These are phyloP conservation scores for Diospyros kaki DNA, from an alignment of 148 eudicot genomes.

Conservation along the genomic window DNA sequence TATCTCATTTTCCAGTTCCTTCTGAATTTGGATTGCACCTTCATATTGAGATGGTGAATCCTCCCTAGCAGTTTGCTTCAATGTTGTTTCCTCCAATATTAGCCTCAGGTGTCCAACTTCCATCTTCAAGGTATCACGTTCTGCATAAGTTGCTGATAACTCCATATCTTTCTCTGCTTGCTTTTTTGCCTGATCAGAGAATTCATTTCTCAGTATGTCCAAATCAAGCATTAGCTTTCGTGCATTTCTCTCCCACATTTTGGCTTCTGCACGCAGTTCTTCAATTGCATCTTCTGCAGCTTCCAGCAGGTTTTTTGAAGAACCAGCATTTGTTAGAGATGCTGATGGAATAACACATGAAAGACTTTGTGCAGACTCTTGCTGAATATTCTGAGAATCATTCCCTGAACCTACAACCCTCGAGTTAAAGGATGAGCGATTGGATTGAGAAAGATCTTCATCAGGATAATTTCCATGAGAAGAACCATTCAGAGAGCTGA, in stretches of 20 bases:
- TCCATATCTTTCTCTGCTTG: slow-evolving; percentile 55
- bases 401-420: slow-evolving; percentile 16
- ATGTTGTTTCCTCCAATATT: slow-evolving; percentile 35
- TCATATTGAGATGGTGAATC: slow-evolving; percentile 33
- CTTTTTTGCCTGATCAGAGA: slow-evolving; percentile 51
- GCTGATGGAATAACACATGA: slow-evolving; percentile 29
- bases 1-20: slow-evolving; percentile 70
- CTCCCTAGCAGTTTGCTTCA: slow-evolving; percentile 26
- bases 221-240: slow-evolving; percentile 57
- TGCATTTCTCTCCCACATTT: slow-evolving; percentile 79
- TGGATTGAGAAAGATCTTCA: slow-evolving; percentile 32
- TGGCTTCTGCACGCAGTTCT: slow-evolving; percentile 68
- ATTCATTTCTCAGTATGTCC: slow-evolving; percentile 56
- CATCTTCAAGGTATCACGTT: slow-evolving; percentile 49
- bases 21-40: slow-evolving; percentile 35
- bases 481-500: slow-evolving; percentile 34
- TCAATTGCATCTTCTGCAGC: slow-evolving; percentile 68
- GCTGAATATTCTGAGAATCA: slow-evolving; percentile 15
- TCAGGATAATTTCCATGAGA: slow-evolving; percentile 24
- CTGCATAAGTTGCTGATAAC: slow-evolving; percentile 57
- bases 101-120: slow-evolving; percentile 51
- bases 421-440: slow-evolving; percentile 31
- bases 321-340: slow-evolving; percentile 31
- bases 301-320: slow-evolving; percentile 65
- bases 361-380: slow-evolving; percentile 14